Evolutionary conservation across 1,284 basidiomycete species (phyloP).

Genomic region (Puccinia novopanici): DNA sequence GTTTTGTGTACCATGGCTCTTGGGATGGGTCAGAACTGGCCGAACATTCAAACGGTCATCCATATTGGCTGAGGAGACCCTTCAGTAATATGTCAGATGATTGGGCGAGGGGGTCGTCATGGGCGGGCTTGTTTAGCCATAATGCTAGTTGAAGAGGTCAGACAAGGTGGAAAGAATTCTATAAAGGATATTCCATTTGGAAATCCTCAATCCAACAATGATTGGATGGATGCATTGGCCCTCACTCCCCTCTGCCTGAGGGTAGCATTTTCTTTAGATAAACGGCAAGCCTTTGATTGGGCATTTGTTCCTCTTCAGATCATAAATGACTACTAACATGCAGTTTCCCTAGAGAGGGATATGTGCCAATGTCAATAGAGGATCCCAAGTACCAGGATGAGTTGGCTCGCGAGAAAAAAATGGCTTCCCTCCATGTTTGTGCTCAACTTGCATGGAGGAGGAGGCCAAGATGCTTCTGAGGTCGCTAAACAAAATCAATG

Average conservation of each 20-base stretch:
- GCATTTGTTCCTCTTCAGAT: neutral
- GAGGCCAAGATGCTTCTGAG: too few relatives aligned
- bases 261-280: neutral
- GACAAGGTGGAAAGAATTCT: neutral
- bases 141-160: neutral
- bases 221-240: neutral
- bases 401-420: too few relatives aligned
- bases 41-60: neutral
- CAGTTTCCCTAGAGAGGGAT: neutral
- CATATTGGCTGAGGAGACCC: neutral
- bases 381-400: too few relatives aligned
- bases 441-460: too few relatives aligned
- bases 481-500: too few relatives aligned
- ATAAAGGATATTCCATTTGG: neutral
- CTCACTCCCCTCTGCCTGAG: neutral
- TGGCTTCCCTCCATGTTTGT: too few relatives aligned
- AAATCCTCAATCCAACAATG: neutral
- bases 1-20: neutral
- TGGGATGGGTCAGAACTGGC: slow-evolving; percentile 2
- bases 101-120: neutral
- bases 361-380: neutral
- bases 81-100: slow-evolving; percentile 14
- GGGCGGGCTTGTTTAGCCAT: neutral
- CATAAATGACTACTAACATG: neutral
- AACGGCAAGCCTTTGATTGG: neutral